phyloP scores from a whole-genome alignment of 176 grass and related monocot genomes.

The Oryza glumipatula region DNA sequence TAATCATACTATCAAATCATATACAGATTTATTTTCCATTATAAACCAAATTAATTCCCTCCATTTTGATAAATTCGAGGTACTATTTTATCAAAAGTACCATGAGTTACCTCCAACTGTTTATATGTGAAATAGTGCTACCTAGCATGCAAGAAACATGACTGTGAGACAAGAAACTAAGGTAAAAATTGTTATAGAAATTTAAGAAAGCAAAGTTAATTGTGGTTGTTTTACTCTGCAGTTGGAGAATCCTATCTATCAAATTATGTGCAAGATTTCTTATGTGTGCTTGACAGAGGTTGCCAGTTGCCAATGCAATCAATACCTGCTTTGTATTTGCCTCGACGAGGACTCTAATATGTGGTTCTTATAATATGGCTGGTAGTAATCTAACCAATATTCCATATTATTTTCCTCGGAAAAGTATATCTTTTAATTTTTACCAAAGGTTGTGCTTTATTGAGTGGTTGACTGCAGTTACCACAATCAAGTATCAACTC shows the following conservation, averaged over 20 bases:
- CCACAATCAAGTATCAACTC: too few relatives aligned
- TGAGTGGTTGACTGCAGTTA: too few relatives aligned
- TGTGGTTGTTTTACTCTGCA: background rate
- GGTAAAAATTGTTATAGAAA: background rate
- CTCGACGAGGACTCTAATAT: background rate
- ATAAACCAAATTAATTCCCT: too few relatives aligned
- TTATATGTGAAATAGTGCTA: background rate
- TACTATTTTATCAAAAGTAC: too few relatives aligned
- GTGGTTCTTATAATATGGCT: background rate
- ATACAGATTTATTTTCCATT: too few relatives aligned
- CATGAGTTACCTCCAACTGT: too few relatives aligned
- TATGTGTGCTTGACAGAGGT: background rate
- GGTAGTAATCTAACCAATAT: background rate
- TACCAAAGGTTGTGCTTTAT: background rate
- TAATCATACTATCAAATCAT: too few relatives aligned
- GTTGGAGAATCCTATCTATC: background rate
- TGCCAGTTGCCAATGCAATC: background rate
- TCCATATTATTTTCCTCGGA: too few relatives aligned
- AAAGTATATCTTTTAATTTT: background rate
- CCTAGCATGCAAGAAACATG: background rate
- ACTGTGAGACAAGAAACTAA: background rate
- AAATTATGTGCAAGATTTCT: background rate
- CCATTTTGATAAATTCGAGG: too few relatives aligned
- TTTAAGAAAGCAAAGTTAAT: background rate
- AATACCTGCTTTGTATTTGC: background rate